Evolutionary conservation across 2,329 filamentous ascomycete genomes (phyloP).

Genomic region (Alternaria triticimaculans): DNA sequence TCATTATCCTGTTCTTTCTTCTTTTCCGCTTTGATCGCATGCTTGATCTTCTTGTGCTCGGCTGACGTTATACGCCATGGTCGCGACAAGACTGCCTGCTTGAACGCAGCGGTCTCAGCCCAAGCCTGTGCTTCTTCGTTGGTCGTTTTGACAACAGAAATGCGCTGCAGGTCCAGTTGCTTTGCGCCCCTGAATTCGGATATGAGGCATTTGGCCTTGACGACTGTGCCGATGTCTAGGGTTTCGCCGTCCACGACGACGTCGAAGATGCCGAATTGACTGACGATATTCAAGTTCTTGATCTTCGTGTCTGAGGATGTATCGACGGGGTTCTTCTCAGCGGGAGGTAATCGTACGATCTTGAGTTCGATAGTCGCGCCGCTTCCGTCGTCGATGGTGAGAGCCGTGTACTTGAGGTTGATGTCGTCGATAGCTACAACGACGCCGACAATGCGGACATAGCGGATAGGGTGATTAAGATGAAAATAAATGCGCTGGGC

Average conservation of each 20-base stretch:
- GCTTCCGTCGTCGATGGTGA: slow-evolving; percentile 68
- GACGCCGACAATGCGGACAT: slow-evolving; percentile 53
- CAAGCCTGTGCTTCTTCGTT: slow-evolving; percentile 63
- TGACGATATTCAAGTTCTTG: slow-evolving; percentile 49
- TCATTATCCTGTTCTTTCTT: slow-evolving; percentile 48
- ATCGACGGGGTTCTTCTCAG: slow-evolving; percentile 31
- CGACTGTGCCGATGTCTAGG: slow-evolving; percentile 56
- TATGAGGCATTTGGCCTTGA: slow-evolving; percentile 65
- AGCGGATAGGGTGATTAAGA: slow-evolving; percentile 61
- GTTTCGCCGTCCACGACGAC: slow-evolving; percentile 39
- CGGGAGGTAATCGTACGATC: slow-evolving; percentile 50
- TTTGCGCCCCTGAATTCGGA: slow-evolving; percentile 57
- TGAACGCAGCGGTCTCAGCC: slow-evolving; percentile 58
- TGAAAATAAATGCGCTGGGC: slow-evolving; percentile 64
- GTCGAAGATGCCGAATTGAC: slow-evolving; percentile 51
- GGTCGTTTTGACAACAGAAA: slow-evolving; percentile 58
- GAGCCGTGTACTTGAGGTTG: slow-evolving; percentile 50
- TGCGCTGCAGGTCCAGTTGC: slow-evolving; percentile 63
- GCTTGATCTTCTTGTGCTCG: slow-evolving; percentile 53
- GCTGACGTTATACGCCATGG: slow-evolving; percentile 60
- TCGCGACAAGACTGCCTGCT: slow-evolving; percentile 56
- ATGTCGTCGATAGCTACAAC: slow-evolving; percentile 55
- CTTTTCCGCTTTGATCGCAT: slow-evolving; percentile 47
- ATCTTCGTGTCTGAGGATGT: slow-evolving; percentile 46
- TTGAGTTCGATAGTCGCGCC: slow-evolving; percentile 64